phyloP scores from a whole-genome alignment of 2,329 filamentous ascomycete species.

The Escovopsis weberi region DNA sequence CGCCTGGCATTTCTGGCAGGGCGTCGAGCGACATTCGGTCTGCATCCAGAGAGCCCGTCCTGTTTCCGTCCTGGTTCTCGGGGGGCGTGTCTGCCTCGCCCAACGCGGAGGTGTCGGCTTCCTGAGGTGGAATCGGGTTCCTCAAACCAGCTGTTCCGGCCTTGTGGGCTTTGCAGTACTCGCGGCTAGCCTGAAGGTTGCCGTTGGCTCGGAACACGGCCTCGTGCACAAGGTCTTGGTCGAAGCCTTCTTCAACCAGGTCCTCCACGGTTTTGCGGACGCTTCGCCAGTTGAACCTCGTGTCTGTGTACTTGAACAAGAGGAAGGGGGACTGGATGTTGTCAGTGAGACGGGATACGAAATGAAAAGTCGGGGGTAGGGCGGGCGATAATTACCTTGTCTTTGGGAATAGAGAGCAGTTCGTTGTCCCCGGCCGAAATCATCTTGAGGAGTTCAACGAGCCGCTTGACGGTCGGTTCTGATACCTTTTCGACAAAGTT shows the following conservation, averaged over 20 bases:
- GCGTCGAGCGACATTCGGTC: constrained; percentile 25
- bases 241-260: constrained; percentile 18
- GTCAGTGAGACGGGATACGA: constrained; percentile 7
- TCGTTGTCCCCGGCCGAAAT: constrained; percentile 70
- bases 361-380: constrained; percentile 14
- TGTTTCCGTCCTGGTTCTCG: constrained; percentile 12
- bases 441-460: constrained; percentile 71
- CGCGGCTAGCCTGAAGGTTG: constrained; percentile 39
- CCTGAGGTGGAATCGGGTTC: constrained; percentile 51
- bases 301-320: constrained; percentile 29
- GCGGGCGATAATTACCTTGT: constrained; percentile 34
- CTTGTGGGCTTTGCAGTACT: constrained; percentile 59
- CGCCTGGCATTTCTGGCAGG: constrained; percentile 14
- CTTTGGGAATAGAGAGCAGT: constrained; percentile 42
- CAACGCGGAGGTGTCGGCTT: constrained; percentile 28
- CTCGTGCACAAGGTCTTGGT: constrained; percentile 55
- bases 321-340: constrained; percentile 13
- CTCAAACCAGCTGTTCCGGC: constrained; percentile 43
- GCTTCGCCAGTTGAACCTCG: constrained; percentile 32
- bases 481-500: constrained; percentile 68
- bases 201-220: constrained; percentile 74
- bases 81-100: constrained; percentile 9
- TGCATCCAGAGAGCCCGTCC: constrained; percentile 14
- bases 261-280: constrained; percentile 18
- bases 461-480: constrained; percentile 58